Evolutionary conservation across 1,139 yeast genomes (phyloP).

Genomic region (Pichia sp.): DNA sequence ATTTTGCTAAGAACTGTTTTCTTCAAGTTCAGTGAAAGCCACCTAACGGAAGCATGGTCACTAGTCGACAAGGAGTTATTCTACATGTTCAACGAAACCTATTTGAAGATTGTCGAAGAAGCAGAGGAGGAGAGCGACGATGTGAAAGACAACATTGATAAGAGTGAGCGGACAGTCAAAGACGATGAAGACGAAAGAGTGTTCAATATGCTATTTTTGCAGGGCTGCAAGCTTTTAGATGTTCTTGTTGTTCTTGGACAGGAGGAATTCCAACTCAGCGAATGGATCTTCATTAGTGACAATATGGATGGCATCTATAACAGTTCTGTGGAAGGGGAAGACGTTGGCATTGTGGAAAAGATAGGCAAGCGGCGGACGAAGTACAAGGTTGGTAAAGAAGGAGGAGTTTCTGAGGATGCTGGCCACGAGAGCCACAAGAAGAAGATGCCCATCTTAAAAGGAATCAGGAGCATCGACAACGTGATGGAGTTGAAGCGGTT

Average conservation of each 20-base stretch:
- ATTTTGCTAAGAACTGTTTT: conserved; percentile 60
- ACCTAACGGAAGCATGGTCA: conserved; percentile 70
- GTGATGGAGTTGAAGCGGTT: conserved; percentile 60
- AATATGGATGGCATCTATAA: conserved; percentile 56
- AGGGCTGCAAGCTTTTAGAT: conserved; percentile 76
- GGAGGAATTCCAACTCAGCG: conserved; percentile 77
- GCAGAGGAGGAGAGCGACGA: conserved; percentile 7
- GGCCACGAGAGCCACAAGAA: background rate
- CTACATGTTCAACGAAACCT: conserved; percentile 38
- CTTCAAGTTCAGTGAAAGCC: conserved; percentile 58
- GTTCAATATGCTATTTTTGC: conserved; percentile 32
- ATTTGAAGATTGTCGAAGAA: conserved; percentile 44
- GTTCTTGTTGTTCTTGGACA: conserved; percentile 58
- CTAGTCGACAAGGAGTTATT: conserved; percentile 45
- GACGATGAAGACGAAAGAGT: conserved; percentile 31
- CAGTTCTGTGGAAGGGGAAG: conserved; percentile 33
- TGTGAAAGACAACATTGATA: background rate
- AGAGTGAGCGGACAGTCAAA: background rate
- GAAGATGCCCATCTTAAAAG: conserved; percentile 47
- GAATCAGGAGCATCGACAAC: conserved; percentile 41
- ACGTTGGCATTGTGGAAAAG: conserved; percentile 46
- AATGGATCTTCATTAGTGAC: conserved; percentile 82
- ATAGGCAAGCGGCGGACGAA: conserved; percentile 33
- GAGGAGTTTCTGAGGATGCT: background rate
- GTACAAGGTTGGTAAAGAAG: conserved; percentile 4